Percentiles rank a stretch among this genome's conserved stretches.
Evolutionary conservation across 129 eudicot species (phyloP).

Genomic region (Centaurea solstitialis): DNA sequence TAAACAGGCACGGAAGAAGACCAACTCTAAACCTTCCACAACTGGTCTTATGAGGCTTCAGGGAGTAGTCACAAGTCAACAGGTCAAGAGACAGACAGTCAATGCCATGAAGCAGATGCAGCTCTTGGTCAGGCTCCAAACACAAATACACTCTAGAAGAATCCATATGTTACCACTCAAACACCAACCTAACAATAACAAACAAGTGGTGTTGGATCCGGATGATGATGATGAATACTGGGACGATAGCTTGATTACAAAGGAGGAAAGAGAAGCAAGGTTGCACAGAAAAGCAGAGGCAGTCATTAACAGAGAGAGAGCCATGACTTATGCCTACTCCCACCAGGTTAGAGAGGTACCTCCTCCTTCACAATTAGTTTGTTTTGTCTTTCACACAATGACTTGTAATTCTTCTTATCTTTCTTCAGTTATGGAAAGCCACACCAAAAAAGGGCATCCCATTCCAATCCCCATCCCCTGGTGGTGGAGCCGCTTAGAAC

Average conservation of each 20-base stretch:
- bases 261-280: conserved; percentile 78
- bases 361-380: too few relatives aligned
- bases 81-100: conserved; percentile 68
- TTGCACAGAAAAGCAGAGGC: conserved; percentile 69
- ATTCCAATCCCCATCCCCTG: too few relatives aligned
- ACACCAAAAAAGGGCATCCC: conserved; percentile 52
- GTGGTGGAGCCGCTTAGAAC: conserved; percentile 95
- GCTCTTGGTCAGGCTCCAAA: conserved; percentile 76
- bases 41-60: conserved; percentile 82
- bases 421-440: conserved; percentile 56
- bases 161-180: conserved; percentile 70
- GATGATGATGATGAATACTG: conserved; percentile 50
- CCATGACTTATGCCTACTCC: conserved; percentile 92
- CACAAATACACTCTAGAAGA: conserved; percentile 81
- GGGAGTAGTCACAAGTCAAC: conserved; percentile 67
- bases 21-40: conserved; percentile 52
- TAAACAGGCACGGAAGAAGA: conserved; percentile 63
- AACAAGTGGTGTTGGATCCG: conserved; percentile 46
- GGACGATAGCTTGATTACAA: conserved; percentile 81
- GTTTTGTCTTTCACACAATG: too few relatives aligned
- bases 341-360: conserved; percentile 34
- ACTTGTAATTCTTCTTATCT: not conserved
- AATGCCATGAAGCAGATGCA: conserved; percentile 94
- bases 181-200: conserved; percentile 46
- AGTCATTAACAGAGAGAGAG: conserved; percentile 71